These are phyloP conservation scores for Sporothrix globosa DNA, from an alignment of 2,329 filamentous ascomycete species.

Conservation along the genomic window DNA sequence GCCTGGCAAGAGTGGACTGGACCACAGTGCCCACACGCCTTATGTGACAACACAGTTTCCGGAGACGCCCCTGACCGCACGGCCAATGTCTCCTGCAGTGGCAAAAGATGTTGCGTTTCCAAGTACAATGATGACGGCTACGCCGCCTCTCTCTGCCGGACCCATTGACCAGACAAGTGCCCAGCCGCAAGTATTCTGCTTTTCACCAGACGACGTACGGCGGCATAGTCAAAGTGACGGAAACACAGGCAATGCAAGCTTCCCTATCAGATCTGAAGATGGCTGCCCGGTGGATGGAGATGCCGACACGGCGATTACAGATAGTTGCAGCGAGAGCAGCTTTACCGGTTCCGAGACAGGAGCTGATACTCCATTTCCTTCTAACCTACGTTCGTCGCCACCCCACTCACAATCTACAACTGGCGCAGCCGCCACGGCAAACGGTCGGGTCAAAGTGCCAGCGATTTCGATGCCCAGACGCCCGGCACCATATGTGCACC, in stretches of 20 bases:
- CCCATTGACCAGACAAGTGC: constrained; percentile 48
- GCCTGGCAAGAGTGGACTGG: constrained; percentile 42
- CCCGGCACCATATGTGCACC: constrained; percentile 60
- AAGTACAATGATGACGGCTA: constrained; percentile 64
- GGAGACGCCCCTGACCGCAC: constrained; percentile 58
- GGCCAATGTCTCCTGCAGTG: constrained; percentile 53
- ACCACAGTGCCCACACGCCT: constrained; percentile 49
- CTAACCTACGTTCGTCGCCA: constrained; percentile 18
- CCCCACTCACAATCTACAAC: constrained; percentile 22
- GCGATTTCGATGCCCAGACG: constrained; percentile 39
- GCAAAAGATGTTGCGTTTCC: constrained; percentile 54
- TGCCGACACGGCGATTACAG: constrained; percentile 1
- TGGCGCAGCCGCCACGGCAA: constrained; percentile 38
- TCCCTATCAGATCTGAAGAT: neutral
- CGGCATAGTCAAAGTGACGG: neutral
- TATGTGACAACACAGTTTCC: constrained; percentile 51
- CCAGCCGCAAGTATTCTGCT: constrained; percentile 51
- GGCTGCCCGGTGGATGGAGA: neutral
- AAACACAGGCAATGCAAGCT: neutral
- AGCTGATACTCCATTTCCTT: constrained; percentile 4
- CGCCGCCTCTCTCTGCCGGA: constrained; percentile 60
- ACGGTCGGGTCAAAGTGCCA: constrained; percentile 47
- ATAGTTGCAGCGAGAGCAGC: constrained; percentile 26
- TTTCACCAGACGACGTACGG: constrained; percentile 41
- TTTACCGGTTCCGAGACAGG: constrained; percentile 16